A percentile compares a stretch with the other conserved stretches of the same genome.
phyloP scores from a whole-genome alignment of 805 yeast species.

The Candida corydali region DNA sequence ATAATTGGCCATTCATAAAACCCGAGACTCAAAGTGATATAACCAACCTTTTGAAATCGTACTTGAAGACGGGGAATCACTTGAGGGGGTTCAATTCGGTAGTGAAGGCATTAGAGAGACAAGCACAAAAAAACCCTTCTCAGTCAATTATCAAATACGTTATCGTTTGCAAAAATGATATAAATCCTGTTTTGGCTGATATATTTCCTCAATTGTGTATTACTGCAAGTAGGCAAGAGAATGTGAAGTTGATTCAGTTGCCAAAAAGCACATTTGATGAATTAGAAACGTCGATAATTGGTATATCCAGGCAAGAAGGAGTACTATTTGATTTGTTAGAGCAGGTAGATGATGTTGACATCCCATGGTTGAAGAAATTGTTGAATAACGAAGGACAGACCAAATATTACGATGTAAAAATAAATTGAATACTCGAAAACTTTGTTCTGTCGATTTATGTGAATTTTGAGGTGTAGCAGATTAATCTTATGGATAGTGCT shows the following conservation, averaged over 20 bases:
- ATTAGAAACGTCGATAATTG: conserved; percentile 31
- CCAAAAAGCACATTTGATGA: conserved; percentile 42
- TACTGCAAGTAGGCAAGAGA: conserved; percentile 29
- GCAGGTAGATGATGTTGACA: conserved; percentile 33
- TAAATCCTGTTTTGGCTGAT: conserved; percentile 42
- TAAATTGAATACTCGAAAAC: too few relatives aligned
- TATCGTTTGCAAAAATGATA: conserved; percentile 60
- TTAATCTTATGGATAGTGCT: too few relatives aligned
- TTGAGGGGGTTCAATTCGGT: conserved; percentile 55
- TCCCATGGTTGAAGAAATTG: conserved; percentile 43
- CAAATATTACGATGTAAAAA: too few relatives aligned
- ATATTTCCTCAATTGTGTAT: conserved; percentile 56
- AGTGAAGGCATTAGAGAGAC: conserved; percentile 42
- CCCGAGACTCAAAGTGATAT: conserved; percentile 33
- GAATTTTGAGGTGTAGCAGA: too few relatives aligned
- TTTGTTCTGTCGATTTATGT: too few relatives aligned
- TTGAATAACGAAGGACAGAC: conserved; percentile 12
- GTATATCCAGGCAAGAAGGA: conserved; percentile 26
- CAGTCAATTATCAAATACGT: conserved; percentile 31
- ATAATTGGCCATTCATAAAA: conserved; percentile 38
- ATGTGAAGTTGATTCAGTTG: conserved; percentile 54
- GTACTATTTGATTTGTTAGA: conserved; percentile 26
- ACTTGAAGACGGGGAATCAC: conserved; percentile 25
- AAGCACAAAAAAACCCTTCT: conserved; percentile 22
- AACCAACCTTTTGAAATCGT: conserved; percentile 29